A percentile compares a stretch with the other conserved stretches of the same genome.
These are phyloP conservation scores for Cyathus striatus DNA, from an alignment of 768 basidiomycete species.

Conservation along the genomic window DNA sequence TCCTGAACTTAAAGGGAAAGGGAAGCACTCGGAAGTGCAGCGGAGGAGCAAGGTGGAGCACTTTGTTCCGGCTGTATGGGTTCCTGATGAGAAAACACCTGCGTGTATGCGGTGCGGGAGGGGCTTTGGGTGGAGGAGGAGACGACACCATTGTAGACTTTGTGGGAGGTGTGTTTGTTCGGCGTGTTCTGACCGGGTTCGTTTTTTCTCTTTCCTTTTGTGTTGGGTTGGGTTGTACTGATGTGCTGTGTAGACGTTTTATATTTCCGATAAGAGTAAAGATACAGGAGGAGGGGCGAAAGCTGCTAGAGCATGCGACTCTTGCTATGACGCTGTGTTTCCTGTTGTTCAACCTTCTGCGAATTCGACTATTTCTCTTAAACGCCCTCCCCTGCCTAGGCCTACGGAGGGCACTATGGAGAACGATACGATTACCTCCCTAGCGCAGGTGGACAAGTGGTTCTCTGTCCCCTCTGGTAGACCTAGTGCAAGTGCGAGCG, in stretches of 20 bases:
- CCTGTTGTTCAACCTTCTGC: conserved; percentile 43
- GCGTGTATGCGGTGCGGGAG: conserved; percentile 82
- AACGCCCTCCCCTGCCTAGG: too few species aligned
- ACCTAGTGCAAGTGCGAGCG: too few species aligned
- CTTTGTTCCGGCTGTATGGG: conserved; percentile 91
- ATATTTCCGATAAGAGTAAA: conserved; percentile 55
- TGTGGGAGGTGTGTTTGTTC: conserved; percentile 86
- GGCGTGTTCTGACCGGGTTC: conserved; percentile 74
- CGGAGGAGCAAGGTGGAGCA: conserved; percentile 60
- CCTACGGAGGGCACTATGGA: too few species aligned
- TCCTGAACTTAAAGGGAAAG: conserved; percentile 15
- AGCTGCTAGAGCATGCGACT: conserved; percentile 77
- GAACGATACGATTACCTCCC: conserved; percentile 37
- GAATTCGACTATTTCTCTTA: too few species aligned
- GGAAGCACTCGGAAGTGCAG: conserved; percentile 16
- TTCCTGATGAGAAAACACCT: conserved; percentile 80
- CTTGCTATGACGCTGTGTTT: conserved; percentile 85
- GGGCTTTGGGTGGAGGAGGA: conserved; percentile 70
- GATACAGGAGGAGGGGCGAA: conserved; percentile 38
- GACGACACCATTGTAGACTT: conserved; percentile 82
- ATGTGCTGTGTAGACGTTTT: conserved; percentile 63
- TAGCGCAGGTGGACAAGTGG: neutral
- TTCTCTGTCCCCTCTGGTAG: neutral
- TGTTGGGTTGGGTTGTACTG: neutral
- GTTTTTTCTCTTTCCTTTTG: conserved; percentile 10